These are phyloP conservation scores for Linnemannia elongata DNA, from an alignment of 192 early-diverging fungal species.

Conservation along the genomic window DNA sequence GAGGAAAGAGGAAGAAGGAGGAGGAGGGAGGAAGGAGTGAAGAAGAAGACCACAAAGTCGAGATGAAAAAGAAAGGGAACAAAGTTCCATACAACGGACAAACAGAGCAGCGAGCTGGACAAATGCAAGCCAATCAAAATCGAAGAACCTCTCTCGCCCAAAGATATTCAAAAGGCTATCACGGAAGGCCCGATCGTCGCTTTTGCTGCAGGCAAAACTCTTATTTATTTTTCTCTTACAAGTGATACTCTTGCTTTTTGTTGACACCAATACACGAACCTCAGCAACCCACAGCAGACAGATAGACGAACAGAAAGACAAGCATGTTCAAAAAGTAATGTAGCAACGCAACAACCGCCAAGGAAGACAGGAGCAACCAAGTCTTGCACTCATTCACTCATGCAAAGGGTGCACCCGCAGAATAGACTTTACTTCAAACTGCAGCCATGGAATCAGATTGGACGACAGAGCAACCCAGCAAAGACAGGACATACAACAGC, in stretches of 20 bases:
- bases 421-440: not conserved
- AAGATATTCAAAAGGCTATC: not conserved
- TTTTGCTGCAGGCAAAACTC: constrained; percentile 12
- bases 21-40: not conserved
- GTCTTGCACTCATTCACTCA: not conserved
- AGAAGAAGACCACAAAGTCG: too few species aligned
- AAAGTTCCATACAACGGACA: not conserved
- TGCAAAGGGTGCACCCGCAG: not conserved
- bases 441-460: not conserved
- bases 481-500: not conserved
- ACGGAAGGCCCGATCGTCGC: constrained; percentile 20
- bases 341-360: not conserved
- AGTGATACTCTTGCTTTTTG: not conserved
- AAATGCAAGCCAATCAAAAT: not conserved
- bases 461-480: not conserved
- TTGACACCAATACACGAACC: constrained; percentile 2
- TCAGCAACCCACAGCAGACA: not conserved
- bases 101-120: not conserved
- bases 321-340: constrained; percentile 77
- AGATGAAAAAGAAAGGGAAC: not conserved
- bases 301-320: not conserved
- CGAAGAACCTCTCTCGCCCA: not conserved
- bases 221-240: constrained; percentile 1
- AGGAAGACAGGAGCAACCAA: not conserved
- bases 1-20: not conserved